Base-by-base conservation (phyloP, 2,329 filamentous ascomycete genomes). In the Neodidymelliopsis sp. region DNA sequence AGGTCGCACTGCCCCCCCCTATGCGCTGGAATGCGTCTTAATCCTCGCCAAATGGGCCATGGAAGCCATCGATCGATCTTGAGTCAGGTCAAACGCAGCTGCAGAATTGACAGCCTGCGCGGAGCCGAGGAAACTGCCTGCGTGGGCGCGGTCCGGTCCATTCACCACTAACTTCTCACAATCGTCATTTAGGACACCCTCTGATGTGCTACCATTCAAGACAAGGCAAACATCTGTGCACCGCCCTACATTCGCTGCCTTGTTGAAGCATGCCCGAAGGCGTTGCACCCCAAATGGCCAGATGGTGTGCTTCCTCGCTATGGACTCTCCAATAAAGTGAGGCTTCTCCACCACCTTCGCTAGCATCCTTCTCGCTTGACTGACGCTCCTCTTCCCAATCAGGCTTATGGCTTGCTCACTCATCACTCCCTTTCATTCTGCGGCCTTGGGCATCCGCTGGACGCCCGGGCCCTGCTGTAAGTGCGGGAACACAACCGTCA, bases 1-100 rank as follows among this genome's bases (percentile, higher is more conserved):
- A 56, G 63, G 54, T 60, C 58, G 62, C 62, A 62, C 60, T 62
- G 66, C 63, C 66, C 66, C 63, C 66, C 66, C 65, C 59, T 54
- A 53, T 58, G 49, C 49, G 49, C 52, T 27, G 39, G 36, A 47
- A 37, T 49, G 20, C 13, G 41, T 33, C 45, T 49, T 36, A 36
- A 41, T 22, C 35, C 30, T 45, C 29, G 27, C 23, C 25, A 38
- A 28, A 18, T 36, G 35, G 24, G 35, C 29, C 16, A n/a, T 38
- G 38, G 39, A 34, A 30, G 30, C 36, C 34, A 47, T 53, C 36
- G 50, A 31, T 47, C 53, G 37, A 38, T 48, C 24, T 27, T 27
- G 37, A 45, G 24, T 40, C 47, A 36, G 30, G 19, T 20, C 10
- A 24, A 35, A 28, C 18, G 34, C 47, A 43, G 25, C 43, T 43